Conservation (phyloP, 768 basidiomycete species). For the Scleroderma citrinum region DNA sequence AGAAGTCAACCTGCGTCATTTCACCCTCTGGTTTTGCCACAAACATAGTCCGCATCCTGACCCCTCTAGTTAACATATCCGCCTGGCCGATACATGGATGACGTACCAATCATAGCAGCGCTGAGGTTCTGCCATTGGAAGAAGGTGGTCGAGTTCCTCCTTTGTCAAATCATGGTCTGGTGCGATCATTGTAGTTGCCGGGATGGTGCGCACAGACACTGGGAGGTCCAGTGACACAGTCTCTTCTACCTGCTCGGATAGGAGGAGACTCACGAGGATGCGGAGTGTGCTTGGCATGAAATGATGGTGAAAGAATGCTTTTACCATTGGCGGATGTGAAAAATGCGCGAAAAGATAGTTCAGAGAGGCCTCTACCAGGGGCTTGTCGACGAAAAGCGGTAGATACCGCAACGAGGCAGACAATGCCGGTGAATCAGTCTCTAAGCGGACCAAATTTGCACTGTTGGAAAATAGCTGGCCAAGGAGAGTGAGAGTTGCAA, state of each 20-base stretch:
- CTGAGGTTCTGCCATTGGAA: slow-evolving; percentile 63
- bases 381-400: slow-evolving; percentile 65
- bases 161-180: slow-evolving; percentile 62
- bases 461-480: slow-evolving; percentile 58
- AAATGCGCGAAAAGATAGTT: slow-evolving; percentile 75
- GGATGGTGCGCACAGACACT: slow-evolving; percentile 50
- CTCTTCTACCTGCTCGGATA: slow-evolving; percentile 70
- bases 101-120: slow-evolving; percentile 79
- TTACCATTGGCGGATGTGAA: slow-evolving; percentile 67
- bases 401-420: slow-evolving; percentile 63
- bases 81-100: not conserved
- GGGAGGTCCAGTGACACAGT: slow-evolving; percentile 59
- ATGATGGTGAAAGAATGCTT: slow-evolving; percentile 66
- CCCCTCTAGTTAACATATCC: slow-evolving; percentile 8
- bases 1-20: slow-evolving; percentile 91
- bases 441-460: slow-evolving; percentile 49
- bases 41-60: slow-evolving; percentile 92
- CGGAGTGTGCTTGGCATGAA: slow-evolving; percentile 67
- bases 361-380: slow-evolving; percentile 62
- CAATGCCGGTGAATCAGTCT: slow-evolving; percentile 53
- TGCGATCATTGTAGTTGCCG: slow-evolving; percentile 41
- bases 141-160: slow-evolving; percentile 59
- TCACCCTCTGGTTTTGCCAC: slow-evolving; percentile 69
- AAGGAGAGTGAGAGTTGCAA: slow-evolving; percentile 56
- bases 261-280: slow-evolving; percentile 58